phyloP scores from a whole-genome alignment of 805 yeast genomes.

The Ogataea henricii region DNA sequence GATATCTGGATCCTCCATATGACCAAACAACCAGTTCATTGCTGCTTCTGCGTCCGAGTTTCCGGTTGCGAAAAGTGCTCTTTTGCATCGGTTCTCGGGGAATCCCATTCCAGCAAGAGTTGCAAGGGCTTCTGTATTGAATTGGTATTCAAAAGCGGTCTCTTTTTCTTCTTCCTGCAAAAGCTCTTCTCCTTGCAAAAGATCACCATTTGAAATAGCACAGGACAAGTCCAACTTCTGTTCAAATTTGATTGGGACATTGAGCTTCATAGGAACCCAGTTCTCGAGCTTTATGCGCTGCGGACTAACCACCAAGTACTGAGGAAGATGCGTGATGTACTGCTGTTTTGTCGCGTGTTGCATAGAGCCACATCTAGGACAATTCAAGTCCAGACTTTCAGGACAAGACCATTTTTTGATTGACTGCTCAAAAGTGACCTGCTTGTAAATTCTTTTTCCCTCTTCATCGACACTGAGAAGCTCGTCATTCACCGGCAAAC shows the following conservation, averaged over 20 bases:
- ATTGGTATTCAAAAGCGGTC: constrained; percentile 41
- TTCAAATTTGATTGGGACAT: constrained; percentile 62
- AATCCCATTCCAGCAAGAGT: constrained; percentile 86
- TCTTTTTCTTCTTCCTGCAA: constrained; percentile 40
- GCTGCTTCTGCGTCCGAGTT: constrained; percentile 68
- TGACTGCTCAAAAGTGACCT: constrained; percentile 51
- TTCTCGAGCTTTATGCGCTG: constrained; percentile 81
- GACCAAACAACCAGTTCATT: constrained; percentile 87
- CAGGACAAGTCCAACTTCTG: constrained; percentile 44
- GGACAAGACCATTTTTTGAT: constrained; percentile 46
- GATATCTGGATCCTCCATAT: constrained; percentile 81
- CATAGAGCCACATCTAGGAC: constrained; percentile 52
- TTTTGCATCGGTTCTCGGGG: constrained; percentile 59
- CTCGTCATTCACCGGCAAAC: constrained; percentile 58
- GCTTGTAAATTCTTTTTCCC: constrained; percentile 48
- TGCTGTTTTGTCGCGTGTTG: constrained; percentile 42
- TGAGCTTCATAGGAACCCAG: constrained; percentile 87
- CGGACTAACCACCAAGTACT: constrained; percentile 68
- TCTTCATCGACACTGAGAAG: constrained; percentile 41
- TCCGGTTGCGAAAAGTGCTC: constrained; percentile 74
- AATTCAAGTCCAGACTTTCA: constrained; percentile 64
- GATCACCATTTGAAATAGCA: constrained; percentile 44
- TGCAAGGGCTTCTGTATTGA: constrained; percentile 56
- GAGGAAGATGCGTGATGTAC: constrained; percentile 66
- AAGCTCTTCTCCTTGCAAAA: constrained; percentile 41